A percentile compares a stretch with the other conserved stretches of the same genome.
These are phyloP conservation scores for Neurospora sp. DNA, from an alignment of 495 filamentous ascomycete species.

Conservation along the genomic window DNA sequence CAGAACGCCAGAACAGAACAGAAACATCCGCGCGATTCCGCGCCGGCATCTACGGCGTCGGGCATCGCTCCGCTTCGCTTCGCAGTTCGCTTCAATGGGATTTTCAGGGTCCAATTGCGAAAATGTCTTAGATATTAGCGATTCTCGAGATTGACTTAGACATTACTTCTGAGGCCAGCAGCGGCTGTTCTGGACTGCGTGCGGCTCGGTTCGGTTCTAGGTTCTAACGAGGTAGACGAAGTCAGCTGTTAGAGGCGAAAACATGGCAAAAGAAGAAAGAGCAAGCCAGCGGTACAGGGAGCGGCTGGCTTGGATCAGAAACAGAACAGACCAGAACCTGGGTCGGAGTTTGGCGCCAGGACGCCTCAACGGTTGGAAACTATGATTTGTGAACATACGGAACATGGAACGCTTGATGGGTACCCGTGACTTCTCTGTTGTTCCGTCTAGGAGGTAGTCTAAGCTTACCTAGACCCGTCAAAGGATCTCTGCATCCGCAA, in stretches of 20 bases:
- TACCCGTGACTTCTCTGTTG: neutral
- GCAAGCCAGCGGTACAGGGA: neutral
- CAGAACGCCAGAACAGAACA: neutral
- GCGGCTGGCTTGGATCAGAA: neutral
- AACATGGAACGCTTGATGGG: neutral
- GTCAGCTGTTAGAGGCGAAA: neutral
- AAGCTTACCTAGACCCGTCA: neutral
- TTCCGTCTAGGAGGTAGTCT: neutral
- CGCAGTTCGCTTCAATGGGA: neutral
- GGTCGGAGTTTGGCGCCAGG: neutral
- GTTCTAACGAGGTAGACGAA: neutral
- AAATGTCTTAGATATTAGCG: neutral
- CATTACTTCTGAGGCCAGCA: neutral
- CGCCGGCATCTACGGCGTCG: neutral
- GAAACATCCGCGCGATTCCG: neutral
- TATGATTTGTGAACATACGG: neutral
- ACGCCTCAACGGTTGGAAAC: neutral
- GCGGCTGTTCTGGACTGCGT: too few species aligned
- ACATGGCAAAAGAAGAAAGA: neutral
- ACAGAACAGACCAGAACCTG: neutral
- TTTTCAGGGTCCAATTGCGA: neutral
- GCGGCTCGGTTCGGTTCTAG: neutral
- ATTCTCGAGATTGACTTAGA: neutral
- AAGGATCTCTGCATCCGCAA: neutral
- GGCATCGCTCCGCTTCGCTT: neutral